phyloP scores from a whole-genome alignment of 352 stramenopile species.

The Hyaloperonospora arabidopsidis region DNA sequence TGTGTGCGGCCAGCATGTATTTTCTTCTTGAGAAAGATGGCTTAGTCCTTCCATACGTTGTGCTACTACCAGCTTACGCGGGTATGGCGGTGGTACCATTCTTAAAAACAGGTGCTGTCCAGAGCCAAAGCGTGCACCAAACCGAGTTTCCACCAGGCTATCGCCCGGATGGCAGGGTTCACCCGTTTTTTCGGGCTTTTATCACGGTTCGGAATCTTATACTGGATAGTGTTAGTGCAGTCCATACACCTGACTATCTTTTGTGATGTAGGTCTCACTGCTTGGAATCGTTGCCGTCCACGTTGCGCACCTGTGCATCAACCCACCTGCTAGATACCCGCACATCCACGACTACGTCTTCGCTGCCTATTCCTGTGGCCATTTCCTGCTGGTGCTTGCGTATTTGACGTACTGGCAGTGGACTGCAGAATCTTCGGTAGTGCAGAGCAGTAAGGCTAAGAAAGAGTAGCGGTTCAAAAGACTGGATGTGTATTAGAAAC shows the following conservation, averaged over 20 bases:
- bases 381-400: constrained; percentile 60
- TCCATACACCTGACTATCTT: constrained; percentile 7
- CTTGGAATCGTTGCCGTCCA: constrained; percentile 50
- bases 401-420: constrained; percentile 85
- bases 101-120: constrained; percentile 20
- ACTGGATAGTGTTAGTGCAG: neutral
- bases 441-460: constrained; percentile 25
- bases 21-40: constrained; percentile 81
- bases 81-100: constrained; percentile 41
- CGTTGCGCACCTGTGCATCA: constrained; percentile 36
- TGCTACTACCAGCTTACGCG: constrained; percentile 47
- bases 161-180: constrained; percentile 28
- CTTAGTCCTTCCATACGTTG: constrained; percentile 60
- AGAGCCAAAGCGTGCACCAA: constrained; percentile 22
- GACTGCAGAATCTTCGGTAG: constrained; percentile 28
- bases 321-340: constrained; percentile 49
- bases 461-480: constrained; percentile 25
- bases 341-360: constrained; percentile 86
- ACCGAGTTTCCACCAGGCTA: constrained; percentile 30
- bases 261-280: constrained; percentile 41
- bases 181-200: constrained; percentile 32
- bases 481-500: constrained; percentile 1
- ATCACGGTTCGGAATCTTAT: constrained; percentile 35
- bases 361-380: constrained; percentile 64
- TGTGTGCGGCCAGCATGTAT: constrained; percentile 54